Base-by-base conservation (phyloP, 2,329 filamentous ascomycete genomes). In the Colletotrichum sp. region DNA sequence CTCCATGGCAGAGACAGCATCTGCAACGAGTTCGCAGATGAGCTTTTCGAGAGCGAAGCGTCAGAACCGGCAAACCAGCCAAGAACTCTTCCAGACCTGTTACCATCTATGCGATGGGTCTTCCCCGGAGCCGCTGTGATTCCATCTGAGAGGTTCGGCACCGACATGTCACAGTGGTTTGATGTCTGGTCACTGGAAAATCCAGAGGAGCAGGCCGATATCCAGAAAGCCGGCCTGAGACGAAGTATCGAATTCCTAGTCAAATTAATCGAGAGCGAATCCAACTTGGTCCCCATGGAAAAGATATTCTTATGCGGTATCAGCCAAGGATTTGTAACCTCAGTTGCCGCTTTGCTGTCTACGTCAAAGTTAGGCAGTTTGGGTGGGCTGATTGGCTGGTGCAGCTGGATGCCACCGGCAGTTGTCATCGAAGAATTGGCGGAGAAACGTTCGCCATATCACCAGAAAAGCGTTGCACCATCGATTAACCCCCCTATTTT, bases 1-100 rank as follows among this genome's bases (percentile, higher is more conserved):
- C 84, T 89, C 13, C 87, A 89, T 66, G 87, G 87, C 8, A 82
- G 86, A 49, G 85, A 86, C 76, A 88, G 85, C 77, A 81, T 78
- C 4, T 82, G 81, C n/a, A 25, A 77, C 1, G 83, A 87, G 32
- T 88, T 88, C 67, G 82, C 84, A 0, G 67, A 61, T 13, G 85
- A 88, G 67, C 79, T 89, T 61, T 86, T 89, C 78, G 82, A 85
- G 25, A 82, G 81, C 66, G 81, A 85, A 72, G 80, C 81, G 1
- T 82, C 81, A 0, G 57, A 79, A 9, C 77, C 74, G 5, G 59
- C 13, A 8, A 72, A 66, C 49, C 59, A 78, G 36, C 79, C 78
- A 12, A 77, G 78, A 32, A 82, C 79, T 13, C 78, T 82, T 0
- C 76, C 12, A 12, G 78, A 79, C 29, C 69, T 75, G 9, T 81